Evolutionary conservation across 2,329 filamentous ascomycete genomes (phyloP), one percentile per base, ranked within the genome.

Genomic region (Cercospora canescens): DNA sequence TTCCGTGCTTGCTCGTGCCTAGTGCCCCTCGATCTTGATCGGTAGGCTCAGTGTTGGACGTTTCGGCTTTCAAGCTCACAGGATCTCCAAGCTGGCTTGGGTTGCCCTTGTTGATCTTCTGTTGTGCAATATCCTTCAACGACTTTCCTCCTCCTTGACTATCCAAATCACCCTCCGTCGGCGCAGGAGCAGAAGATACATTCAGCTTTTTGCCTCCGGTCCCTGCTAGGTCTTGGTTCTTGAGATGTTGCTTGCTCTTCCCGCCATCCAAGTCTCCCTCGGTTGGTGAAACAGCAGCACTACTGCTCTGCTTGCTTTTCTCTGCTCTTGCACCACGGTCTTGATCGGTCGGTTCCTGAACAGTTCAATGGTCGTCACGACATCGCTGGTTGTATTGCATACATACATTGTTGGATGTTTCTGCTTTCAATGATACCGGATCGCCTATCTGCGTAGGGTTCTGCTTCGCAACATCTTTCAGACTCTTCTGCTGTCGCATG

Each of bases 61-160:
- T 78, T 67, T 79, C 77, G 6, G 77, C 76, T 63, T 77, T 77
- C 11, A 79, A 67, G 4, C 71, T 75, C 8, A 78, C 75, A 4
- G 77, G 77, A 61, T 79, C 77, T 39, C 77, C 77, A n/a, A 77
- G 62, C 52, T 73, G 71, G n/a, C 70, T 72, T 0, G 74, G 75
- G 59, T 78, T 77, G n/a, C 67, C 67, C 65, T 75, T 74, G 26
- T 60, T 60, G 56, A 74, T 67, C 62, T 67, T 72, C 64, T 73
- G 67, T 50, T 71, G 55, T 18, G 70, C 72, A 18, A 70, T 60
- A 24, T 72, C 62, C 54, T 74, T 74, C 61, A 73, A 65, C 3
- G 69, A 70, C 57, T 68, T 69, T 16, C 59, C 56, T 18, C 64
- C 64, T 14, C 50, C 62, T 30, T 69, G 62, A 0, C 57, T 60